A percentile compares a stretch with the other conserved stretches of the same genome.
Conservation (phyloP, 2,329 filamentous ascomycete genomes). For the Herpotrichia juniperi region DNA sequence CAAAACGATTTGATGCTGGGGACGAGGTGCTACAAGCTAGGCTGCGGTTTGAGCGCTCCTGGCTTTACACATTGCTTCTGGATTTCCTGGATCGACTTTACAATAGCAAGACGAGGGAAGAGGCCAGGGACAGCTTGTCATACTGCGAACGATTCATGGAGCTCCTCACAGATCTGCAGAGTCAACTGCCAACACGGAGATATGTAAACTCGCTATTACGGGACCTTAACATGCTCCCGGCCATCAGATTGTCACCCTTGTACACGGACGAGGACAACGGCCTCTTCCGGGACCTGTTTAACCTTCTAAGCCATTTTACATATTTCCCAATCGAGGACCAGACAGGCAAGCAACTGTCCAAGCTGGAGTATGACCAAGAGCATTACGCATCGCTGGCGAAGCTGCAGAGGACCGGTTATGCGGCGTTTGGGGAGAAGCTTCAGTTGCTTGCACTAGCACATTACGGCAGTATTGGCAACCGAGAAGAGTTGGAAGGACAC, state of each 20-base stretch:
- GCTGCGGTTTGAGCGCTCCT: constrained; percentile 88
- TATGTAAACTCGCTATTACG: constrained; percentile 89
- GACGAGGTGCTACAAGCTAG: constrained; percentile 80
- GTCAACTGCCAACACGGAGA: constrained; percentile 89
- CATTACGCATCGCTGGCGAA: constrained; percentile 80
- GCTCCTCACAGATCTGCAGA: constrained; percentile 86
- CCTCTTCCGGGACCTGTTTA: constrained; percentile 79
- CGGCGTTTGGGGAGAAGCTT: constrained; percentile 86
- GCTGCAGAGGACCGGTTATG: constrained; percentile 76
- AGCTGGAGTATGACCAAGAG: constrained; percentile 75
- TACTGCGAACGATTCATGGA: constrained; percentile 96
- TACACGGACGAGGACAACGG: constrained; percentile 76
- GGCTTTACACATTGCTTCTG: constrained; percentile 85
- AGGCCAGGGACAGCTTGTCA: constrained; percentile 65
- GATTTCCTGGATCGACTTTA: constrained; percentile 82
- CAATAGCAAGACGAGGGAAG: constrained; percentile 37
- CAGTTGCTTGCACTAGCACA: constrained; percentile 93
- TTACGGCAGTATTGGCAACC: constrained; percentile 83
- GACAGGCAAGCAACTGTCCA: constrained; percentile 76
- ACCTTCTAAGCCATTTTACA: constrained; percentile 84
- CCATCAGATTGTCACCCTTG: constrained; percentile 78
- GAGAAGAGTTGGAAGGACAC: constrained; percentile 77
- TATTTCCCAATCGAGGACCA: constrained; percentile 92
- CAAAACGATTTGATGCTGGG: constrained; percentile 84
- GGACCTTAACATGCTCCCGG: constrained; percentile 82